phyloP scores from a whole-genome alignment of 768 basidiomycete species.

The Tulasnella sp. region DNA sequence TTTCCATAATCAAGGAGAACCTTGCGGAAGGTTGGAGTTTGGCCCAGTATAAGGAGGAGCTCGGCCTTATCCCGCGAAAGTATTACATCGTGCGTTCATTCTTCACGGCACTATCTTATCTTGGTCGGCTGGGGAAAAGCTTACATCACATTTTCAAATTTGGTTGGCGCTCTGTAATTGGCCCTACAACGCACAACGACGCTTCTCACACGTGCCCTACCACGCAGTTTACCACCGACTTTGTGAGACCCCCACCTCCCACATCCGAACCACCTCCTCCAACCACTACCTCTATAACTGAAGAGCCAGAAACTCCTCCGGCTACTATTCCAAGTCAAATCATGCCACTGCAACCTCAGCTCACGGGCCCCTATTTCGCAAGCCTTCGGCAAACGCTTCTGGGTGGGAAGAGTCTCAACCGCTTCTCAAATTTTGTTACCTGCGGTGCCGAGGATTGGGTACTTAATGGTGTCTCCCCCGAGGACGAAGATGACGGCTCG shows the following conservation, averaged over 20 bases:
- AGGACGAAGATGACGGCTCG: slow-evolving; percentile 30
- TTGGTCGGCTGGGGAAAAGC: not conserved
- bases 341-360: slow-evolving; percentile 17
- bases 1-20: slow-evolving; percentile 65
- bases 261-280: slow-evolving; percentile 45
- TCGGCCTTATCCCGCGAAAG: slow-evolving; percentile 59
- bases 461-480: slow-evolving; percentile 47
- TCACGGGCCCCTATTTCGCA: slow-evolving; percentile 34
- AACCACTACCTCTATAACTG: slow-evolving; percentile 22
- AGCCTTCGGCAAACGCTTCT: slow-evolving; percentile 43
- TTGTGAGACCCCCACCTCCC: slow-evolving; percentile 39
- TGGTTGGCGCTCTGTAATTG: not conserved
- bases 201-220: slow-evolving; percentile 4
- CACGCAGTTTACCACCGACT: slow-evolving; percentile 57
- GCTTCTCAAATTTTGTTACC: slow-evolving; percentile 81
- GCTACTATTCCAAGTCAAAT: not conserved
- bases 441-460: slow-evolving; percentile 80
- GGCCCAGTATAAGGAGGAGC: slow-evolving; percentile 45
- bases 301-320: not conserved
- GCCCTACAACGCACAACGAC: not conserved
- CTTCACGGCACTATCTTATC: not conserved
- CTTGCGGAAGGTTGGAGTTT: slow-evolving; percentile 77
- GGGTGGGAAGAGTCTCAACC: slow-evolving; percentile 68
- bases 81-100: slow-evolving; percentile 61
- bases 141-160: slow-evolving; percentile 2